Evolutionary conservation across 306 rosid genomes (phyloP).

Genomic region (Delonix regia): DNA sequence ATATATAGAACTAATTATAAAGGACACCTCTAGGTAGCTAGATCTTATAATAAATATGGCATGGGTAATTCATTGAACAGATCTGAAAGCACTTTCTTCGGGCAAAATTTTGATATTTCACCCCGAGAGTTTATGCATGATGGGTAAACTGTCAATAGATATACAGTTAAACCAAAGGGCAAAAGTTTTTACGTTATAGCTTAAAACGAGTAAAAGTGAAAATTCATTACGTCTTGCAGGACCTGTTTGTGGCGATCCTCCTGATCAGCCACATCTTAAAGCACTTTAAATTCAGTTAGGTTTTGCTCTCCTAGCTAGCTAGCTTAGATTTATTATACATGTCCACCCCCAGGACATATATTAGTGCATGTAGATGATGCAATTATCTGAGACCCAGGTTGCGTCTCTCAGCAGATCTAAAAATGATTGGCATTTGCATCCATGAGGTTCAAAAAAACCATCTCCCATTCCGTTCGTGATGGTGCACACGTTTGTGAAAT

Average conservation of each 20-base stretch:
- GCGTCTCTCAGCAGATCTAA: neutral
- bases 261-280: slow-evolving; percentile 5
- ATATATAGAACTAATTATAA: no score
- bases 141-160: neutral
- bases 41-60: no score
- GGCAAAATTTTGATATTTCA: no score
- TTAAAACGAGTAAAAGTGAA: neutral
- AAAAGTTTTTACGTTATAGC: neutral
- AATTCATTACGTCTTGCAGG: neutral
- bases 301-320: neutral
- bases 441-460: neutral
- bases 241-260: neutral
- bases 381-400: neutral
- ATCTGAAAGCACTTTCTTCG: no score
- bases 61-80: no score
- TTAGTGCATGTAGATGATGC: no score
- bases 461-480: neutral
- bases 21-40: no score
- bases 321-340: no score
- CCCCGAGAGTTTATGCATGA: no score
- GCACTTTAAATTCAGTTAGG: neutral
- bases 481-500: neutral
- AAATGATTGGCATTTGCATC: neutral
- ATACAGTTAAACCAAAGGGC: neutral
- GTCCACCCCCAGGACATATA: no score